Percentiles rank a stretch among this genome's conserved stretches.
Evolutionary conservation across 345 rosid genomes (phyloP).

Genomic region (Mercurialis annua): DNA sequence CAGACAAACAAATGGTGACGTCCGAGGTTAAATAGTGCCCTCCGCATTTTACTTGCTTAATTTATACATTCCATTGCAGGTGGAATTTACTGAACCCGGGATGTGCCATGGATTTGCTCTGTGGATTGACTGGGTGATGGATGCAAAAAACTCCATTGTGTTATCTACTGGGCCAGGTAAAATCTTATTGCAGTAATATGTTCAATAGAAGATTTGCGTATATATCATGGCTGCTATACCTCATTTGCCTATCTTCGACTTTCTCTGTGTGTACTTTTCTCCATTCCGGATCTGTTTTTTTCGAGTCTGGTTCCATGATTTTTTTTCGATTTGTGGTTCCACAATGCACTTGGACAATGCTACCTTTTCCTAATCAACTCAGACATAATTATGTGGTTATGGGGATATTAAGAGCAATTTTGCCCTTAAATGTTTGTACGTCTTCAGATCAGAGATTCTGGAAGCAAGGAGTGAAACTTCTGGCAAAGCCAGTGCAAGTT

Average conservation of each 20-base stretch:
- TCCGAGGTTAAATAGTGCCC: background rate
- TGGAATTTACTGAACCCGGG: conserved; percentile 56
- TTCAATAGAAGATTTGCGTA: background rate
- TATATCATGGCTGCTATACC: background rate
- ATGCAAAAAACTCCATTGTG: conserved; percentile 44
- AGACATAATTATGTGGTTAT: too few species aligned
- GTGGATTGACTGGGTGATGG: conserved; percentile 96
- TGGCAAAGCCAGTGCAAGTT: conserved; percentile 54
- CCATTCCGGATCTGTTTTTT: too few species aligned
- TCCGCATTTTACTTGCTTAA: background rate
- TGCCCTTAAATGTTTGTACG: background rate
- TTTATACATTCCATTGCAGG: conserved; percentile 30
- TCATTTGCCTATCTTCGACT: background rate
- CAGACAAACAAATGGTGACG: background rate
- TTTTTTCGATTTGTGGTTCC: background rate
- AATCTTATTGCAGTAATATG: background rate
- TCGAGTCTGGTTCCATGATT: too few species aligned
- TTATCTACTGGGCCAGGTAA: conserved; percentile 80
- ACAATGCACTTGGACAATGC: background rate
- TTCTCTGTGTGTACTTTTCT: too few species aligned
- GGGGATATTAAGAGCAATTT: too few species aligned
- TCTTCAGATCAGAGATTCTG: conserved; percentile 57
- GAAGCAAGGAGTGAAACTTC: conserved; percentile 95
- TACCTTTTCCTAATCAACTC: too few species aligned
- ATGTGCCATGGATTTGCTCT: conserved; percentile 80